phyloP scores from a whole-genome alignment of 2,329 filamentous ascomycete genomes.

The Rhexocercosporidium sp. region DNA sequence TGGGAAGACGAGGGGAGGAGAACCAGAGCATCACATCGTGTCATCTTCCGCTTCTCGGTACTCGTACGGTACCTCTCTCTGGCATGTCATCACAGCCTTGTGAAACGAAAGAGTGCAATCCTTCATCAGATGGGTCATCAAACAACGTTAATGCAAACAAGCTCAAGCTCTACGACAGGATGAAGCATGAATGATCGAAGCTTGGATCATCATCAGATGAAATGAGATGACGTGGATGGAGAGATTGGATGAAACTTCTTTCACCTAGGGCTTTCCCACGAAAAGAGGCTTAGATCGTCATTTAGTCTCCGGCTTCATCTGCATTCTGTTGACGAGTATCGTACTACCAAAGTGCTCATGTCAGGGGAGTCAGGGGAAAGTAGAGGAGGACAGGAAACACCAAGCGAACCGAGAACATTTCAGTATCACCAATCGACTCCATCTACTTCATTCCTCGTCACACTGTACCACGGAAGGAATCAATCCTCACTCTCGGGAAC shows the following conservation, averaged over 20 bases:
- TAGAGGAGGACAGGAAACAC: not conserved
- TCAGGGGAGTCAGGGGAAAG: too few relatives aligned
- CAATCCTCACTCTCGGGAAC: slow-evolving; percentile 4
- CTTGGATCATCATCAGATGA: not conserved
- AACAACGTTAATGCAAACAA: not conserved
- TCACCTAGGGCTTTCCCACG: not conserved
- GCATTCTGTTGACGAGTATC: not conserved
- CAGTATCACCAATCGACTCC: not conserved
- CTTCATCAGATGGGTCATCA: not conserved
- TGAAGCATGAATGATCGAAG: slow-evolving; percentile 9
- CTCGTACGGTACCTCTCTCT: too few relatives aligned
- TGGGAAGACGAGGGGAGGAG: too few relatives aligned
- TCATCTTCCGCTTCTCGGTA: slow-evolving; percentile 1
- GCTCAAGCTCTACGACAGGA: not conserved
- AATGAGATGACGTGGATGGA: not conserved
- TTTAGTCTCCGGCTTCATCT: too few relatives aligned
- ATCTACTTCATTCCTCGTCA: not conserved
- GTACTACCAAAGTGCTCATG: not conserved
- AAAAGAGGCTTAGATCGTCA: not conserved
- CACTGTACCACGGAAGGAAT: not conserved
- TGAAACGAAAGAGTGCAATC: not conserved
- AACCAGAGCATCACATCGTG: not conserved
- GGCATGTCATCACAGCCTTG: not conserved
- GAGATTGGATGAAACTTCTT: not conserved
- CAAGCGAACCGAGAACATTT: not conserved